phyloP scores from a whole-genome alignment of 495 filamentous ascomycete genomes.

The Penicillium coprophilum region DNA sequence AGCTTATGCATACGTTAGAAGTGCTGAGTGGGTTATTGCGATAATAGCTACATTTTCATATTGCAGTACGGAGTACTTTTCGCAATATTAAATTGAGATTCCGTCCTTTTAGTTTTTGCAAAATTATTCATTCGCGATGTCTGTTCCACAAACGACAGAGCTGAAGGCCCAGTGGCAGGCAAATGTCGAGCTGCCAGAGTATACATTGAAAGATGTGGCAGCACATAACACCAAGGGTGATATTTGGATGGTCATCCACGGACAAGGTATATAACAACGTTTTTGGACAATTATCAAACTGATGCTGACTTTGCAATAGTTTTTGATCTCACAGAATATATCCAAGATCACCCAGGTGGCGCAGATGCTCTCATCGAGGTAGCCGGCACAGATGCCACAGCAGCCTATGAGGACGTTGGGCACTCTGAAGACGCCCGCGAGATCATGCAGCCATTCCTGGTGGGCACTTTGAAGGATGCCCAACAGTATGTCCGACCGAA shows the following conservation, averaged over 20 bases:
- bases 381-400: constrained; percentile 54
- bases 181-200: constrained; percentile 25
- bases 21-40: not conserved
- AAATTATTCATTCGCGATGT: constrained; percentile 10
- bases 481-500: constrained; percentile 25
- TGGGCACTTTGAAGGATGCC: constrained; percentile 37
- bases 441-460: constrained; percentile 29
- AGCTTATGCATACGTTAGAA: constrained; percentile 4
- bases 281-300: not conserved
- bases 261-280: constrained; percentile 41
- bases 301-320: constrained; percentile 32
- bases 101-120: not conserved
- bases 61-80: not conserved
- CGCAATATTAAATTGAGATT: not conserved
- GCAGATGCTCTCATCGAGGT: constrained; percentile 46
- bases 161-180: constrained; percentile 21
- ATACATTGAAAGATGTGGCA: constrained; percentile 43
- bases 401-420: constrained; percentile 52
- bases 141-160: constrained; percentile 18
- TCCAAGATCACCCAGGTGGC: constrained; percentile 57
- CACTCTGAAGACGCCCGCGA: constrained; percentile 51
- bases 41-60: not conserved
- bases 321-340: constrained; percentile 51
- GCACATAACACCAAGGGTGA: constrained; percentile 48
- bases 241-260: constrained; percentile 52